phyloP scores from a whole-genome alignment of 345 rosid species.

The Lumnitzera racemosa region DNA sequence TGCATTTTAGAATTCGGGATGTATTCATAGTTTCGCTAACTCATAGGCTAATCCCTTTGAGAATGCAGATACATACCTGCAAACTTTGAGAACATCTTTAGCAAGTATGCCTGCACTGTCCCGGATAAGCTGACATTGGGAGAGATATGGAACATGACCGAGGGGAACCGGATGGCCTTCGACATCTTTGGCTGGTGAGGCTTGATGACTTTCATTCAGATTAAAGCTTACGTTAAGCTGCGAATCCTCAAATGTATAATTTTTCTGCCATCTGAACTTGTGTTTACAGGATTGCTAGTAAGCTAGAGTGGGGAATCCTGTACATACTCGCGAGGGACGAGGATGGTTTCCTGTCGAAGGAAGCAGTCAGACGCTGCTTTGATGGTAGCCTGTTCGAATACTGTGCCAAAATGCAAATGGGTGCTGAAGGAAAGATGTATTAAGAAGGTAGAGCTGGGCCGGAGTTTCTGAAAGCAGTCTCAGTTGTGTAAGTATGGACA shows the following conservation, averaged over 20 bases:
- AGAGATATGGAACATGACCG: constrained; percentile 79
- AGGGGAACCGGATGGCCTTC: constrained; percentile 46
- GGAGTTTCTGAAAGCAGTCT: too few species aligned
- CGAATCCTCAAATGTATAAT: too few species aligned
- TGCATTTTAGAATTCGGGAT: too few species aligned
- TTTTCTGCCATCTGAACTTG: too few species aligned
- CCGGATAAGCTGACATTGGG: constrained; percentile 49
- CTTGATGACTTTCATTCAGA: not conserved
- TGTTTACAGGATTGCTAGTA: constrained; percentile 36
- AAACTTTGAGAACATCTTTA: constrained; percentile 53
- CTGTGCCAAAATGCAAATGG: constrained; percentile 49
- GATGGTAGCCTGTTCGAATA: constrained; percentile 84
- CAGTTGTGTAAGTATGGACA: too few species aligned
- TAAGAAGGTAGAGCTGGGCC: not conserved
- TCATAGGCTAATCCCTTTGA: not conserved
- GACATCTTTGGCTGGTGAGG: constrained; percentile 65
- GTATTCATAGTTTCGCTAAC: not conserved
- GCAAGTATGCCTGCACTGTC: constrained; percentile 63
- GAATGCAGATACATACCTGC: constrained; percentile 47
- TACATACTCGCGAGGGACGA: constrained; percentile 64
- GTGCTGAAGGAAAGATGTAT: constrained; percentile 22
- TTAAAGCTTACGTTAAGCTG: not conserved
- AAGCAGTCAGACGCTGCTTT: constrained; percentile 64
- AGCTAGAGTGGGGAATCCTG: constrained; percentile 55
- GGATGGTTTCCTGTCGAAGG: constrained; percentile 62